Evolutionary conservation across 192 early-diverging fungal species (phyloP).

Genomic region (Jimgerdemannia flammicorona): DNA sequence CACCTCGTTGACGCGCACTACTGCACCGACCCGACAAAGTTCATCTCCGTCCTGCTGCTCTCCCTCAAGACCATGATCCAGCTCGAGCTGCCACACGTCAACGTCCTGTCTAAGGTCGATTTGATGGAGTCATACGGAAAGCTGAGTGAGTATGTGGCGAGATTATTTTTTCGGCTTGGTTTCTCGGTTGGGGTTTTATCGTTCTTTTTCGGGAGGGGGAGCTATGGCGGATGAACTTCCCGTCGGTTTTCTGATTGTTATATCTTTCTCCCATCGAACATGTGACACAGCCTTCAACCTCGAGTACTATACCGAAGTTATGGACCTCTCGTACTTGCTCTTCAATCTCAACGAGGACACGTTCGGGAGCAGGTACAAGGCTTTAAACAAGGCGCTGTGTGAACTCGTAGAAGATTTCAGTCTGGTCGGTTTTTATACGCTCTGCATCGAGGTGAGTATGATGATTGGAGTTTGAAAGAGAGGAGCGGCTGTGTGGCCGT

Average conservation of each 20-base stretch:
- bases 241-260: not conserved
- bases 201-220: not conserved
- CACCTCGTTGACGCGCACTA: slow-evolving; percentile 91
- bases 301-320: slow-evolving; percentile 95
- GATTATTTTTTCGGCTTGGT: not conserved
- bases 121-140: slow-evolving; percentile 78
- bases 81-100: slow-evolving; percentile 93
- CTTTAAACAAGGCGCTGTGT: slow-evolving; percentile 81
- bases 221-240: not conserved
- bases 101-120: slow-evolving; percentile 96
- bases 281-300: slow-evolving; percentile 70
- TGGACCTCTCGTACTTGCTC: slow-evolving; percentile 82
- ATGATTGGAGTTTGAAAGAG: not conserved
- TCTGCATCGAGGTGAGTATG: slow-evolving; percentile 48
- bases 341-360: slow-evolving; percentile 70
- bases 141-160: slow-evolving; percentile 32
- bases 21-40: slow-evolving; percentile 88
- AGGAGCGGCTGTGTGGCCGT: too few species aligned
- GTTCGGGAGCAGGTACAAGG: slow-evolving; percentile 59
- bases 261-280: not conserved
- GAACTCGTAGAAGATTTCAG: slow-evolving; percentile 90
- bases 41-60: slow-evolving; percentile 86
- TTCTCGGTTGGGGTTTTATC: not conserved
- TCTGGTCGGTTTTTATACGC: slow-evolving; percentile 88
- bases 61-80: slow-evolving; percentile 92